Evolutionary conservation across 2,329 filamentous ascomycete genomes (phyloP).

Genomic region (Trichoderma koningii): DNA sequence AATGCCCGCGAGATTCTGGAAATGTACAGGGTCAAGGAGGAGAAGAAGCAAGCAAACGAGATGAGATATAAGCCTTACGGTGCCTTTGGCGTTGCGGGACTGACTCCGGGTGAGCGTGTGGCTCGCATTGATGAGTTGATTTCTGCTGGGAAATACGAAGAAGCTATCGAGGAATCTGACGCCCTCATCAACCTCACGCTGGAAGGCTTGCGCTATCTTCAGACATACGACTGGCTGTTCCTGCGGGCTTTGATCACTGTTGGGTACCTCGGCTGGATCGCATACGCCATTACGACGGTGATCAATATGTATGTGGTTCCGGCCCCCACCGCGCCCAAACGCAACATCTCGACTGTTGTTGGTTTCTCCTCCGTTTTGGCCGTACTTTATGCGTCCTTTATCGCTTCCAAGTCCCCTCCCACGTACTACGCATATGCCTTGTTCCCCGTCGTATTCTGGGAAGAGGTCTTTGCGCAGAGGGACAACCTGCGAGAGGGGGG

Average conservation of each 20-base stretch:
- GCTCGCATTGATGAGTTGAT: conserved; percentile 70
- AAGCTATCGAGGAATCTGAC: conserved; percentile 77
- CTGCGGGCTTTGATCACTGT: conserved; percentile 82
- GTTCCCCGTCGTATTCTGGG: conserved; percentile 95
- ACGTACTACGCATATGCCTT: conserved; percentile 91
- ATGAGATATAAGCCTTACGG: conserved; percentile 77
- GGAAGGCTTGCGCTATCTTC: conserved; percentile 85
- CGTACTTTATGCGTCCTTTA: conserved; percentile 74
- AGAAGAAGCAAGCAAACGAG: conserved; percentile 73
- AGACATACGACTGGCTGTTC: conserved; percentile 99
- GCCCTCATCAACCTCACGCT: conserved; percentile 75
- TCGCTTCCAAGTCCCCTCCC: conserved; percentile 74
- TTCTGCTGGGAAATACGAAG: conserved; percentile 63
- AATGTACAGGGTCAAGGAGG: conserved; percentile 95
- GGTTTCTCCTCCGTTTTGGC: conserved; percentile 77
- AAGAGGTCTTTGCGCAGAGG: conserved; percentile 83
- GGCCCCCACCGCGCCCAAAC: conserved; percentile 63
- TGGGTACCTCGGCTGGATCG: conserved; percentile 95
- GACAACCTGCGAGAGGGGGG: conserved; percentile 68
- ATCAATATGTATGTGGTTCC: conserved; percentile 85
- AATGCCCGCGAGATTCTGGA: conserved; percentile 89
- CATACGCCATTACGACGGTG: conserved; percentile 85
- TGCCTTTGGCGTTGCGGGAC: conserved; percentile 64
- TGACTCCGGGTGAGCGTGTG: conserved; percentile 67
- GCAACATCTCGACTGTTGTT: conserved; percentile 60